Percentiles rank a stretch among this genome's conserved stretches.
phyloP scores from a whole-genome alignment of 306 rosid species.

The Cyamopsis tetragonoloba region DNA sequence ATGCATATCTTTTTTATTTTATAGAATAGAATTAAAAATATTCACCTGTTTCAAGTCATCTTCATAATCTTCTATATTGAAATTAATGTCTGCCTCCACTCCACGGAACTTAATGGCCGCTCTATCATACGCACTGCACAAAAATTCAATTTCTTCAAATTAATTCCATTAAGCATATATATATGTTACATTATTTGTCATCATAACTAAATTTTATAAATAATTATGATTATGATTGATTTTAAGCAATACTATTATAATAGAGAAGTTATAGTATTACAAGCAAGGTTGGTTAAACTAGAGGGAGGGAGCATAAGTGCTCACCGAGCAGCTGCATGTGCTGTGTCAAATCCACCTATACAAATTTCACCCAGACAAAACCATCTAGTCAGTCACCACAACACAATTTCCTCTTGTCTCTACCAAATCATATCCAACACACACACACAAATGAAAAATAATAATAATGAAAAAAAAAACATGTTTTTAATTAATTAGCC shows the following conservation, averaged over 20 bases:
- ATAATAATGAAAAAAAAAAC: not conserved
- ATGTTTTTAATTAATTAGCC: slow-evolving; percentile 7
- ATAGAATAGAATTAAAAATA: not conserved
- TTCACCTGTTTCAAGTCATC: slow-evolving; percentile 92
- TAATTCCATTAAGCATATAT: no score
- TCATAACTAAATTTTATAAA: no score
- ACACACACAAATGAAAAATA: not conserved
- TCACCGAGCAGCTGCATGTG: slow-evolving; percentile 99
- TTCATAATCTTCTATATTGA: slow-evolving; percentile 85
- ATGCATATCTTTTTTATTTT: no score
- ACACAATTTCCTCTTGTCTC: slow-evolving; percentile 29
- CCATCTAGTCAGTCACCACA: slow-evolving; percentile 37
- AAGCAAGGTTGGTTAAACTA: slow-evolving; percentile 19
- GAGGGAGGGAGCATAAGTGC: slow-evolving; percentile 12
- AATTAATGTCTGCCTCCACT: slow-evolving; percentile 90
- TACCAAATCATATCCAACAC: slow-evolving; percentile 18
- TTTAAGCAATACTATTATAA: no score
- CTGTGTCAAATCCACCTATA: slow-evolving; percentile 99
- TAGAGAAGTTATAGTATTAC: slow-evolving; percentile 2
- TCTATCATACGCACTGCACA: slow-evolving; percentile 92
- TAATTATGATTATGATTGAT: no score
- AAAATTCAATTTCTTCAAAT: not conserved
- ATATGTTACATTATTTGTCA: no score
- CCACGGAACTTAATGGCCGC: slow-evolving; percentile 98
- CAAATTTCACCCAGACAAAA: slow-evolving; percentile 41